Conservation (phyloP, 208 protist genomes). For the Acanthamoeba polyphaga region DNA sequence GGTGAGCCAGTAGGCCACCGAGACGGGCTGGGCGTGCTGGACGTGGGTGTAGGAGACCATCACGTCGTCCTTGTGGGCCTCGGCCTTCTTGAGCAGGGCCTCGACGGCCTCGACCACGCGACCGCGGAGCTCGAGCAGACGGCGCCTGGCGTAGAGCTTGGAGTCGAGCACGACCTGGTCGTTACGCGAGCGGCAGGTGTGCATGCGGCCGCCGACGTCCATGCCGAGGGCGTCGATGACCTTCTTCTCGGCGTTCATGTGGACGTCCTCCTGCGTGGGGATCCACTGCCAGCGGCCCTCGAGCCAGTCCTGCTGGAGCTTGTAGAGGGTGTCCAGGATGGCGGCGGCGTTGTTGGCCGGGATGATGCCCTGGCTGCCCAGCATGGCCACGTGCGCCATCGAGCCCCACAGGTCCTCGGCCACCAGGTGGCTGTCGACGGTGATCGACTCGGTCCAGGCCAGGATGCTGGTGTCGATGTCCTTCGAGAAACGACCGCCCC, state of each 20-base stretch:
- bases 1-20: conserved; percentile 64
- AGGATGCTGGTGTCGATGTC: background rate
- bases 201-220: conserved; percentile 54
- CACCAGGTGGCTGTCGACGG: conserved; percentile 47
- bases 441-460: conserved; percentile 69
- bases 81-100: conserved; percentile 9
- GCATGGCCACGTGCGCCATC: conserved; percentile 66
- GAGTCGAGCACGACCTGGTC: conserved; percentile 66
- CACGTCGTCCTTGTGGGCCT: conserved; percentile 12
- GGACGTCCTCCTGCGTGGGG: conserved; percentile 66
- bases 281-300: conserved; percentile 25
- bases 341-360: conserved; percentile 10
- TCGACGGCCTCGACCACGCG: background rate
- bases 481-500: conserved; percentile 31
- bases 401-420: conserved; percentile 54
- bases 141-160: conserved; percentile 32
- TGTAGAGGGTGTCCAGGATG: conserved; percentile 18
- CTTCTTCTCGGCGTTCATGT: conserved; percentile 73
- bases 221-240: conserved; percentile 57
- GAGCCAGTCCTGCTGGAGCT: conserved; percentile 22
- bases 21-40: conserved; percentile 64
- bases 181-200: conserved; percentile 69
- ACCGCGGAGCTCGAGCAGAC: conserved; percentile 34
- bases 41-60: conserved; percentile 66
- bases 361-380: conserved; percentile 33